phyloP scores from a whole-genome alignment of 768 basidiomycete species.

The Mycena olivaceomarginata region DNA sequence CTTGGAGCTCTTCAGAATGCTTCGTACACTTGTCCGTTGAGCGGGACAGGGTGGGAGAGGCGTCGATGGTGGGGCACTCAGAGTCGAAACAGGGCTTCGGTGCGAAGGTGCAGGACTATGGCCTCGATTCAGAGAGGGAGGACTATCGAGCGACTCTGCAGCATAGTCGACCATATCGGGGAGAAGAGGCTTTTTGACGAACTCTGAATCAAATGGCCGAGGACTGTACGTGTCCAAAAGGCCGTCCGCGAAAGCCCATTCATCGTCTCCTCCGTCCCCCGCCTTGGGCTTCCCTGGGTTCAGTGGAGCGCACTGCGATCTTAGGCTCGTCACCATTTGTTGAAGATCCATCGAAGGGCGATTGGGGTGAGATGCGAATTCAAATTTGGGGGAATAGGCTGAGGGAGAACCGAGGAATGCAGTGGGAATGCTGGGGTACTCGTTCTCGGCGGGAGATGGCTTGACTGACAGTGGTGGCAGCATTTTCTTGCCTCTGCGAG shows the following conservation, averaged over 20 bases:
- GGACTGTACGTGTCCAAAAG: conserved; percentile 46
- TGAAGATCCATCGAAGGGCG: conserved; percentile 57
- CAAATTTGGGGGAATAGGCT: conserved; percentile 57
- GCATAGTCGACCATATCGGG: conserved; percentile 39
- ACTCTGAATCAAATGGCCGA: conserved; percentile 35
- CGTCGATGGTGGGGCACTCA: conserved; percentile 46
- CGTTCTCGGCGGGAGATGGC: conserved; percentile 42
- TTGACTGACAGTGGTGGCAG: conserved; percentile 55
- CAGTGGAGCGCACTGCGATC: conserved; percentile 59
- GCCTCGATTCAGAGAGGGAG: conserved; percentile 12
- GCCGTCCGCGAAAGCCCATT: conserved; percentile 61
- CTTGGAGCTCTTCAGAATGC: conserved; percentile 62
- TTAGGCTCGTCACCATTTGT: conserved; percentile 68
- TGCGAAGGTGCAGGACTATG: conserved; percentile 22
- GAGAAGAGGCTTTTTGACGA: conserved; percentile 44
- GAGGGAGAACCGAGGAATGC: conserved; percentile 66
- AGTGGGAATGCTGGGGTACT: conserved; percentile 65
- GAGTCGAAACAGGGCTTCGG: conserved; percentile 34
- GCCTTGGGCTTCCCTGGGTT: conserved; percentile 27
- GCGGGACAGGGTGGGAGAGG: conserved; percentile 46
- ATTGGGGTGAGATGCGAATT: conserved; percentile 47
- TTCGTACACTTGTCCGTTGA: conserved; percentile 50
- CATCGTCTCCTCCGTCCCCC: conserved; percentile 49
- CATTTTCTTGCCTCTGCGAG: conserved; percentile 60
- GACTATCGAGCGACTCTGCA: conserved; percentile 38